A percentile compares a stretch with the other conserved stretches of the same genome.
These are phyloP conservation scores for Castanopsis chinensis DNA, from an alignment of 306 rosid genomes.

Conservation along the genomic window DNA sequence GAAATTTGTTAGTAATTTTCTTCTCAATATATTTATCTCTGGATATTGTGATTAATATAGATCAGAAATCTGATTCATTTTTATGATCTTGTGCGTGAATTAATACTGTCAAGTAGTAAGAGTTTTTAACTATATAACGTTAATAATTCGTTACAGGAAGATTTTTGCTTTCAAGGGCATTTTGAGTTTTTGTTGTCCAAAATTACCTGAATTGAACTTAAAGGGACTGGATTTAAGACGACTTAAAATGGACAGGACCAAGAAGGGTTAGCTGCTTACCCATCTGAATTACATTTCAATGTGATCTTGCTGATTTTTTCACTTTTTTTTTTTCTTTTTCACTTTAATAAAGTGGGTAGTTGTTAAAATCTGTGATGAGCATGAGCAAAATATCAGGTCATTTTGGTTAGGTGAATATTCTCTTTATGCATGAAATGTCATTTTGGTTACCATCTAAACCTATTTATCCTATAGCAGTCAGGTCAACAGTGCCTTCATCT, in stretches of 20 bases:
- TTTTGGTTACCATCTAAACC: background rate
- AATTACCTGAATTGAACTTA: background rate
- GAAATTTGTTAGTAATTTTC: background rate
- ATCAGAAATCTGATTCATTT: background rate
- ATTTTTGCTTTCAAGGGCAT: background rate
- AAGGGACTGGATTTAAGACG: background rate
- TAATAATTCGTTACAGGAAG: background rate
- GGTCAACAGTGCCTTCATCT: background rate
- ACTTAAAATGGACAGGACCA: background rate
- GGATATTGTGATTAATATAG: background rate
- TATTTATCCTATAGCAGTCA: background rate
- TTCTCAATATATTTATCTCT: background rate
- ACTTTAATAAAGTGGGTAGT: background rate
- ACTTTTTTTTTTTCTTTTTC: too few species aligned
- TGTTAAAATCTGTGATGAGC: background rate
- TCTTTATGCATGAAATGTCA: background rate
- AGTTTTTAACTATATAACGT: background rate
- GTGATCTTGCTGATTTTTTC: background rate
- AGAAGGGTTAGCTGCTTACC: too few species aligned
- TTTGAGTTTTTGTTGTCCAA: background rate
- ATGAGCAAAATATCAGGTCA: background rate
- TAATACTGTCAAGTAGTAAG: background rate
- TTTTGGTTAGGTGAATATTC: background rate
- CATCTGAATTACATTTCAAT: background rate
- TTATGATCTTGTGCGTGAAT: background rate